Base-by-base conservation (phyloP, 2,329 filamentous ascomycete genomes). In the Stemphylium lycopersici region DNA sequence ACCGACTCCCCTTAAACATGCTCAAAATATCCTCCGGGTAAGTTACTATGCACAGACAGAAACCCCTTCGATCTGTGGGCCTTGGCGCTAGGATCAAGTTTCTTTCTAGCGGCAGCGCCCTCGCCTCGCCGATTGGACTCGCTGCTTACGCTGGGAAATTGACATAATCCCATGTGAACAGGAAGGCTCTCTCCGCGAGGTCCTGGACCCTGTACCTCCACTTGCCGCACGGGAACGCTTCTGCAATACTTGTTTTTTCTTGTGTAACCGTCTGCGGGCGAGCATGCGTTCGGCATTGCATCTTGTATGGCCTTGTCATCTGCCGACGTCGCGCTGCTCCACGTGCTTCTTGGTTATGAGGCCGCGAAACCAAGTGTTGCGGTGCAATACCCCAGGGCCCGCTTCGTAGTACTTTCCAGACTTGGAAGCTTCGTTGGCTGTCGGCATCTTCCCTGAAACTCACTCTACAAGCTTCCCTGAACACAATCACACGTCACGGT, bases 121-220 rank as follows among this genome's bases (percentile, higher is more conserved):
- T 52, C 37, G 34, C 26, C 22, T 31, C 47, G 34, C 46, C 52
- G 40, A 55, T 44, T 55, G 26, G 52, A 45, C 40, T 51, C n/a
- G 16, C 16, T 16, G 39, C 48, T 37, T 33, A 22, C 20, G 33
- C 22, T 38, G 22, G 22, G 40, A 44, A 41, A 51, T 51, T 37
- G 48, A 29, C 13, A 26, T 36, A 11, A 29, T 29, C 26, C 26
- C 26, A 11, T 29, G 26, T 2, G 26, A 29, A 15, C 6, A 22
- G 16, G 31, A 37, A 39, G 38, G 39, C 38, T 33, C 44, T 15
- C 24, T 33, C 20, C 20, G 15, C 22, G n/a, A 29, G 29, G 36
- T 26, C 24, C 24, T 52, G 37, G 37, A 31, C 43, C 34, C 31
- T 52, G 37, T n/a, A 33, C 42, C 36, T n/a, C 18, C 51, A 24